Evolutionary conservation across 768 basidiomycete species (phyloP).

Genomic region (Tulasnella sp.): DNA sequence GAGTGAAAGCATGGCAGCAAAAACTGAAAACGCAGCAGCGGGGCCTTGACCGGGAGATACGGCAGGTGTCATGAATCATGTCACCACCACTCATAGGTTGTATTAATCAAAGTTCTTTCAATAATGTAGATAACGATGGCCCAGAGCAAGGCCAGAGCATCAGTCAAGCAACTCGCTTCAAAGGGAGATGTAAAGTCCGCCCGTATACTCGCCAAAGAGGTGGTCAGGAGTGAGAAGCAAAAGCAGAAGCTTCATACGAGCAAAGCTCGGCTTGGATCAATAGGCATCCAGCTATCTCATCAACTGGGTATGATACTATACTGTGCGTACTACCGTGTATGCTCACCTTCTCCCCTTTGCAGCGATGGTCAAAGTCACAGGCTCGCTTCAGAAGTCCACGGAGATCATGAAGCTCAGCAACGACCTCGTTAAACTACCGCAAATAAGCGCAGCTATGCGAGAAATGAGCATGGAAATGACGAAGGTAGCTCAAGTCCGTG

Average conservation of each 20-base stretch:
- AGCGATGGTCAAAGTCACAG: slow-evolving; percentile 98
- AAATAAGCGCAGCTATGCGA: slow-evolving; percentile 89
- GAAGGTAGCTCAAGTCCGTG: slow-evolving; percentile 61
- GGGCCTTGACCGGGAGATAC: slow-evolving; percentile 89
- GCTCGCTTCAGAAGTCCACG: slow-evolving; percentile 95
- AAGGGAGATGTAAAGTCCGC: slow-evolving; percentile 94
- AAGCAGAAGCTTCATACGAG: slow-evolving; percentile 88
- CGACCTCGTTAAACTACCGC: slow-evolving; percentile 85
- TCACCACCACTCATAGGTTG: slow-evolving; percentile 9
- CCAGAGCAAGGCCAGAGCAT: slow-evolving; percentile 73
- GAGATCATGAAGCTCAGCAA: slow-evolving; percentile 99
- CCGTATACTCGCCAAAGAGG: slow-evolving; percentile 86
- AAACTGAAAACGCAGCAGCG: slow-evolving; percentile 84
- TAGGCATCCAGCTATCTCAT: slow-evolving; percentile 84
- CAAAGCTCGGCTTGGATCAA: slow-evolving; percentile 91
- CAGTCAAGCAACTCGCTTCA: slow-evolving; percentile 85
- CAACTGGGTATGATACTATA: slow-evolving; percentile 73
- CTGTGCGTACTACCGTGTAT: slow-evolving; percentile 20
- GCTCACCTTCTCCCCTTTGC: slow-evolving; percentile 19
- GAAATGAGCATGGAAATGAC: slow-evolving; percentile 99
- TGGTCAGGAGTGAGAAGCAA: slow-evolving; percentile 95
- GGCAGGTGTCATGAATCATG: slow-evolving; percentile 63
- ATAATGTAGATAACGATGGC: slow-evolving; percentile 72
- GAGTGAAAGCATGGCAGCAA: slow-evolving; percentile 86
- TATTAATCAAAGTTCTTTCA: neutral